phyloP scores from a whole-genome alignment of 495 filamentous ascomycete genomes.

The Glonium stellatum region DNA sequence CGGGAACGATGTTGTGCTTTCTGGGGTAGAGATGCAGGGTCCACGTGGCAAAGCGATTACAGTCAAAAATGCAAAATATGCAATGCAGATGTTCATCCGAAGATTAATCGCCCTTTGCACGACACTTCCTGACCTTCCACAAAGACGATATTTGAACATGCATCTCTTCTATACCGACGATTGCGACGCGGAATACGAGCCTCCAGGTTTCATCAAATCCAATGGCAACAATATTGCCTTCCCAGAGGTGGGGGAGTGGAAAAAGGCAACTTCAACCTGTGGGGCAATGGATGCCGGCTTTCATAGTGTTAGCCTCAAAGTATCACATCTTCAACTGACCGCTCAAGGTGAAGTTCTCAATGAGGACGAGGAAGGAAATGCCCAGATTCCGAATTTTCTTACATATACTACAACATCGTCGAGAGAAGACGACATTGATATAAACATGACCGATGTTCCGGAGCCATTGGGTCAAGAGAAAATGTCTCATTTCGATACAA shows the following conservation, averaged over 20 bases:
- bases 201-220: slow-evolving; percentile 37
- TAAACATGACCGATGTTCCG: background rate
- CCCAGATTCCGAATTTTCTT: slow-evolving; percentile 11
- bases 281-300: slow-evolving; percentile 36
- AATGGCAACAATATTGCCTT: slow-evolving; percentile 34
- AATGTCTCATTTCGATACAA: background rate
- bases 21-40: slow-evolving; percentile 36
- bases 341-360: background rate
- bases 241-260: slow-evolving; percentile 35
- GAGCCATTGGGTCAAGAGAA: too few relatives aligned
- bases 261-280: slow-evolving; percentile 30
- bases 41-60: slow-evolving; percentile 36
- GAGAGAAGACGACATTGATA: background rate
- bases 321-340: slow-evolving; percentile 28
- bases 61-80: slow-evolving; percentile 34
- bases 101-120: slow-evolving; percentile 36
- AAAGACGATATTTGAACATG: slow-evolving; percentile 36
- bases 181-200: slow-evolving; percentile 37
- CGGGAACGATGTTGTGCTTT: slow-evolving; percentile 25
- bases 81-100: slow-evolving; percentile 39
- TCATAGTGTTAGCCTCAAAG: slow-evolving; percentile 38
- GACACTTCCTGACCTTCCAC: slow-evolving; percentile 41
- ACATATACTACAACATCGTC: slow-evolving; percentile 4
- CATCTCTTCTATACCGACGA: slow-evolving; percentile 45
- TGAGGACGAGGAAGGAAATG: slow-evolving; percentile 13